Percentiles rank a stretch among this genome's conserved stretches.
Evolutionary conservation across 2,329 filamentous ascomycete genomes (phyloP).

Genomic region (Talaromyces pinophilus): DNA sequence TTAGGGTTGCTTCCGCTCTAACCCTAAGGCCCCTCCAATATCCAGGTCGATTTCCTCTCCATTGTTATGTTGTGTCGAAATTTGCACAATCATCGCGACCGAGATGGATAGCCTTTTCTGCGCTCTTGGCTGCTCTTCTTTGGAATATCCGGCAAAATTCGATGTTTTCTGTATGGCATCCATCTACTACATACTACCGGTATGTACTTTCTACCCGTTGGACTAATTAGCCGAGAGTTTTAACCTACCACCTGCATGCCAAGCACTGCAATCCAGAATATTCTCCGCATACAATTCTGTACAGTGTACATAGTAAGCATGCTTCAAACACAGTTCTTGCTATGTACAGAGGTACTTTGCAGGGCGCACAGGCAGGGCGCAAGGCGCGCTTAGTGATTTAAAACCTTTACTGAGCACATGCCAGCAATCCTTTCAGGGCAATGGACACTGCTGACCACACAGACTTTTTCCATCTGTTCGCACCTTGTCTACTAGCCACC

Average conservation of each 20-base stretch:
- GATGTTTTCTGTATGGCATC: neutral
- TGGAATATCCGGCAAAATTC: neutral
- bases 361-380: neutral
- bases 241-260: neutral
- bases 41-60: too few species aligned
- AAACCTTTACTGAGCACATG: neutral
- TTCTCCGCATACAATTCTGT: neutral
- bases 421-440: neutral
- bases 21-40: neutral
- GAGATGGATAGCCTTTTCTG: neutral
- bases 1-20: neutral
- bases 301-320: too few species aligned
- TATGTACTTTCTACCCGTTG: too few species aligned
- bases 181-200: too few species aligned
- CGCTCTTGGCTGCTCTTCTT: neutral
- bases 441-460: neutral
- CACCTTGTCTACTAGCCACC: neutral
- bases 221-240: neutral
- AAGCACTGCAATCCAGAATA: conserved; percentile 1
- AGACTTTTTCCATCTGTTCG: neutral
- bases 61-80: neutral
- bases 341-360: neutral
- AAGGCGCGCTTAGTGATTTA: conserved; percentile 6
- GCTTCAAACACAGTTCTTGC: neutral
- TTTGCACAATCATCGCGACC: neutral